Base-by-base conservation (phyloP, 2,329 filamentous ascomycete genomes). In the Botrytis tulipae region DNA sequence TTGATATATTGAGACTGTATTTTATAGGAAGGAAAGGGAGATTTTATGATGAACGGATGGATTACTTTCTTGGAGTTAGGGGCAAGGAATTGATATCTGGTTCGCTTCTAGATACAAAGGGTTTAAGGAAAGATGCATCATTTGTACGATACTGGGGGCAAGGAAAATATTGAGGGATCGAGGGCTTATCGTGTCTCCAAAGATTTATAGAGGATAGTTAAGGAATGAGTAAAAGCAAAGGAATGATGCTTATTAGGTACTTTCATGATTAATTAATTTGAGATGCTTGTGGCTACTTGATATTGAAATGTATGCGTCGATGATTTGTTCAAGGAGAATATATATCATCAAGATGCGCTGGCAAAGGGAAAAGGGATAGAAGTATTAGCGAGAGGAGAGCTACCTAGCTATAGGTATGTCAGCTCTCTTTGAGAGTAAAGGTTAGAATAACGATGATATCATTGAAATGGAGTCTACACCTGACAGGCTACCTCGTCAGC, bases 1-100 rank as follows among this genome's bases (percentile, higher is more conserved):
- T 69, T 25, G 66, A 69, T 22, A 54, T 16, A 20, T 22, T 42
- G 18, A 69, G 51, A 68, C 42, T 69, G 66, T 69, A 57, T 57
- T 57, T 69, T 57, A 57, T 25, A 9, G 48, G 48, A 12, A 29
- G 25, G 14, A 32, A 67, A 57, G 29, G 25, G 35, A 37, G 37
- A 7, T n/a, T 59, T 69, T 42, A 69, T 40, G 63, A 66, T 40
- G 48, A n/a, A 66, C 35, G 63, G 63, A 57, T 44, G 48, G 37
- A 51, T 44, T 57, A 14, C 20, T 37, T 57, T 42, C 29, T 16
- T 25, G 66, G 66, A 69, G 66, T 69, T 32, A 10, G 48, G 51
- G 48, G 46, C 7, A n/a, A 69, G 40, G 16, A 12, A 57, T 37
- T 51, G 63, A 51, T 57, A 69, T 69, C 66, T 69, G 37, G 37